Base-by-base conservation (phyloP, 768 basidiomycete species). In the Tephrocybe sp. region DNA sequence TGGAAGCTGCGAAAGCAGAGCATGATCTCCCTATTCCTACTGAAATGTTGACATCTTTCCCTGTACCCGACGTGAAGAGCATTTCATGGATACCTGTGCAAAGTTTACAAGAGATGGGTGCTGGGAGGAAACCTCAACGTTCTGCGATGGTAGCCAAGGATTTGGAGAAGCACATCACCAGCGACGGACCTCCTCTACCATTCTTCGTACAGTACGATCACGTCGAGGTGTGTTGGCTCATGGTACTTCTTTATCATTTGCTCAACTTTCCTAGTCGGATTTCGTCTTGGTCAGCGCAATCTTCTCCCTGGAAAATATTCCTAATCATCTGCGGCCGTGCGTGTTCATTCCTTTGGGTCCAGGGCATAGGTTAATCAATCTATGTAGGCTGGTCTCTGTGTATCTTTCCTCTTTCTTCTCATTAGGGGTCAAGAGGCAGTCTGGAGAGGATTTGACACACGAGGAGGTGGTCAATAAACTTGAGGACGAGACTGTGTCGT, bases 201-300 rank as follows among this genome's bases (percentile, higher is more conserved):
- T 94, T 93, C 70, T 94, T 94, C 63, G 82, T 95, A 9, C 87
- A 97, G 61, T 99, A 91, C 61, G 89, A 97, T 59, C 91, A 94
- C 65, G 92, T 95, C 41, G 80, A 92, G 73, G 94, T 89, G 48
- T 45, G 42, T 34, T n/a, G 15, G 33, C 33, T 50, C 36, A 11
- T 24, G 27, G 11, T 24, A 21, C 54, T 15, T 47, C 33, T 44
- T 46, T 8, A n/a, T 45, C 42, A 39, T 51, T 33, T 13, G 19
- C 8, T 16, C 15, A 23, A 41, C 30, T 27, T 41, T 27, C 50
- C 54, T 31, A 97, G 90, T 98, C 95, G 7, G 92, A 95, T 60
- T 98, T 99, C 64, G 83, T 97, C 49, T 80, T 83, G 15, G 70
- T 98, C 24, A 78, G 87, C 55, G 87, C 83, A 7, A 79, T 84